Evolutionary conservation across 2,329 filamentous ascomycete species (phyloP).

Genomic region (Fusarium tuaranense): DNA sequence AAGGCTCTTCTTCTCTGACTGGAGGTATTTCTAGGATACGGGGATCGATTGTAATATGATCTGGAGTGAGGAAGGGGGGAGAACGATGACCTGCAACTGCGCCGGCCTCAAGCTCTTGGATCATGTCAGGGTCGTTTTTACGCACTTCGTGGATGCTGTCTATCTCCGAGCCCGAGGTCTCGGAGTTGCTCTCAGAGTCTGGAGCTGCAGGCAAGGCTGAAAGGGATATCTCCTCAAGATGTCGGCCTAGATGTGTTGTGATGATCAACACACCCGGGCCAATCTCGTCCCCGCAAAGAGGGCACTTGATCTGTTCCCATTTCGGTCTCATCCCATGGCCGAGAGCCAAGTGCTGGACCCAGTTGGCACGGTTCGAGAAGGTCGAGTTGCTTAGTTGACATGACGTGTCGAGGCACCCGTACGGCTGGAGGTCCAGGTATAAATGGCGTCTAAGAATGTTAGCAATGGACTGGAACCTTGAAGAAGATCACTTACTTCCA

Average conservation of each 20-base stretch:
- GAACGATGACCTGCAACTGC: too few relatives aligned
- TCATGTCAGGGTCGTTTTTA: not conserved
- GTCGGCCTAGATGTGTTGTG: not conserved
- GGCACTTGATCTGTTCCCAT: not conserved
- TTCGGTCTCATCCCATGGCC: not conserved
- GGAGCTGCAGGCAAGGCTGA: not conserved
- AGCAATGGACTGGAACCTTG: not conserved
- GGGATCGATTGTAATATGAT: too few relatives aligned
- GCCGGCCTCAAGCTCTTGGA: not conserved
- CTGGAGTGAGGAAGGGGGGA: too few relatives aligned
- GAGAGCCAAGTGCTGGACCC: not conserved
- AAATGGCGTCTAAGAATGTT: not conserved
- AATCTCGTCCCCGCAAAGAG: not conserved
- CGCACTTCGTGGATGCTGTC: not conserved
- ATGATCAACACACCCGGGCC: not conserved
- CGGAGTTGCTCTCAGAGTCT: not conserved
- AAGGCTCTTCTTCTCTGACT: too few relatives aligned
- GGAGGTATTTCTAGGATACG: too few relatives aligned
- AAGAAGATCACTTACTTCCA: not conserved
- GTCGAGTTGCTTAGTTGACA: not conserved
- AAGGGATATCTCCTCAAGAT: slow-evolving; percentile 14
- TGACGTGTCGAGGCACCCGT: not conserved
- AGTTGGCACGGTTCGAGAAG: not conserved
- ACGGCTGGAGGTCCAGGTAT: slow-evolving; percentile 1
- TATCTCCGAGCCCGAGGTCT: not conserved